phyloP scores from a whole-genome alignment of 1,284 basidiomycete species.

The Tausonia pullulans region DNA sequence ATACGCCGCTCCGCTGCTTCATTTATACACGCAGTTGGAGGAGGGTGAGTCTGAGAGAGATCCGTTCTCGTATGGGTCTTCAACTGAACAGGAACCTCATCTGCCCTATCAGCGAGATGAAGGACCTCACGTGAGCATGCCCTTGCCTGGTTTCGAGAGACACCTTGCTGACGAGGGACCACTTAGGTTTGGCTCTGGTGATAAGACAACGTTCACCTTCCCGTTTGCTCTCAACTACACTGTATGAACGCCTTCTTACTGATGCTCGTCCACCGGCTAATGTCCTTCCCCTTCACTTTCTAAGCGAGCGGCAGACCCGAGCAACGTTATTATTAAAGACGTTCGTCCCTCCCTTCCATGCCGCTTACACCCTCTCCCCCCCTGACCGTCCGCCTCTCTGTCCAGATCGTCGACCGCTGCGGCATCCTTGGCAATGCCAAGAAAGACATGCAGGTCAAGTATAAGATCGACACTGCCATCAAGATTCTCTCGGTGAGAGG shows the following conservation, averaged over 20 bases:
- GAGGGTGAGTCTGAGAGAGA: not conserved
- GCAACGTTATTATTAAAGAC: too few species aligned
- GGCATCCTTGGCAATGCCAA: not conserved
- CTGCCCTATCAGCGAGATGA: not conserved
- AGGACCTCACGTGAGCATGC: not conserved
- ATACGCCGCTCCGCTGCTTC: too few species aligned
- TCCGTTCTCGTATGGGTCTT: not conserved
- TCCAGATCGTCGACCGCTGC: not conserved
- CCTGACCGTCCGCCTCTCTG: not conserved
- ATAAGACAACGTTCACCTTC: conserved; percentile 2
- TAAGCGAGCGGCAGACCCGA: too few species aligned
- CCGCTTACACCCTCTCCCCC: too few species aligned
- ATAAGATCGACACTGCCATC: not conserved
- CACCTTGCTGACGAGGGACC: not conserved
- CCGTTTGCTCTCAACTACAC: conserved; percentile 4
- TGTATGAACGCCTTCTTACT: too few species aligned
- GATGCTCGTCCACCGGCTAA: too few species aligned
- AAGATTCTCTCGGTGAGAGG: not conserved
- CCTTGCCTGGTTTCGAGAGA: not conserved
- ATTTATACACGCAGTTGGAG: not conserved
- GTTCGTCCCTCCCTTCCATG: too few species aligned
- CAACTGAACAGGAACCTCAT: not conserved
- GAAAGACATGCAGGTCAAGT: not conserved
- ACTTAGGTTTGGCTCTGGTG: not conserved
- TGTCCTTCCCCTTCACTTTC: too few species aligned